A percentile compares a stretch with the other conserved stretches of the same genome.
These are phyloP conservation scores for Chernovozyma sophiae-reginae DNA, from an alignment of 1,139 yeast species.

Conservation along the genomic window DNA sequence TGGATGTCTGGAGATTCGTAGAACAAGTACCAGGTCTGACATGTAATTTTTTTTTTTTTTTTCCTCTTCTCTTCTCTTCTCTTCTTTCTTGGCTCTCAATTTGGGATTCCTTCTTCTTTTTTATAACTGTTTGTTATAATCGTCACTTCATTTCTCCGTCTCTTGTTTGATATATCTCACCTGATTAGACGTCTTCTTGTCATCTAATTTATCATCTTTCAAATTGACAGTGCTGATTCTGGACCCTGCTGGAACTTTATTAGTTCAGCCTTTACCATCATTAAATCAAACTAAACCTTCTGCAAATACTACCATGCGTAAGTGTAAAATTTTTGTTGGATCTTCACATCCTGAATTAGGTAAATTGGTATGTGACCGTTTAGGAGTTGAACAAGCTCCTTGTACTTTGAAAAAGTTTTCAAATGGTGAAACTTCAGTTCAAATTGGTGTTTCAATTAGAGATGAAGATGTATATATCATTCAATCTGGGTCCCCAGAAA, in stretches of 20 bases:
- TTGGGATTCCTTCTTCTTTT: too few species aligned
- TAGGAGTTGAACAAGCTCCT: conserved; percentile 95
- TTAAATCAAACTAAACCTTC: not conserved
- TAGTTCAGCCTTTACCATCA: not conserved
- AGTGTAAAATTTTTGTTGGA: conserved; percentile 95
- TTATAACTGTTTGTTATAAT: too few species aligned
- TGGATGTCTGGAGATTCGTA: not conserved
- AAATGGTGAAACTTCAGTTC: conserved; percentile 96
- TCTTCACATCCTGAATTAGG: conserved; percentile 96
- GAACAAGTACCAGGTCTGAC: not conserved
- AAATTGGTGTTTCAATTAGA: conserved; percentile 89
- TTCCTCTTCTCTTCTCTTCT: not conserved
- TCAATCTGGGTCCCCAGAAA: conserved; percentile 84
- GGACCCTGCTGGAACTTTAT: not conserved
- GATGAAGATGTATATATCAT: conserved; percentile 96
- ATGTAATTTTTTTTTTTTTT: not conserved
- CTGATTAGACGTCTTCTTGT: not conserved
- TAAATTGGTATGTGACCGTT: conserved; percentile 76
- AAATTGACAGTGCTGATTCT: not conserved
- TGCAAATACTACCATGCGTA: conserved; percentile 57
- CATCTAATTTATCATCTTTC: not conserved
- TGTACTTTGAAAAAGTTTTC: conserved; percentile 88
- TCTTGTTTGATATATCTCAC: not conserved
- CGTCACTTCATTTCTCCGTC: not conserved
- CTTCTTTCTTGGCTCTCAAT: not conserved